Evolutionary conservation across 495 filamentous ascomycete genomes (phyloP).

Genomic region (Penicillium flavigenum): DNA sequence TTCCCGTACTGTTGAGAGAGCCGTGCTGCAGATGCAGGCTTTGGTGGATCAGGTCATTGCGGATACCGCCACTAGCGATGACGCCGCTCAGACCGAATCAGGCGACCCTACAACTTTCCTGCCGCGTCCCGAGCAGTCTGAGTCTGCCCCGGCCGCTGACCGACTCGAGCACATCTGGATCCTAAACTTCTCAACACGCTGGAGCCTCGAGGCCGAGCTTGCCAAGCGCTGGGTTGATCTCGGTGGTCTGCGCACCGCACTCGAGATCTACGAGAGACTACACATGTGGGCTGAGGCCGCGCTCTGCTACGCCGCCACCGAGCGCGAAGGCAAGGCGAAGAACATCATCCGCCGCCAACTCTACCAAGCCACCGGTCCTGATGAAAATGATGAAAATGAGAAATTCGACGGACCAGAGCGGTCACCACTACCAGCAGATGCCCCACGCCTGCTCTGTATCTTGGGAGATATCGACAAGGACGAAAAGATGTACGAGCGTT

Average conservation of each 20-base stretch:
- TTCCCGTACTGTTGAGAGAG: slow-evolving; percentile 81
- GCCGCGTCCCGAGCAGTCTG: slow-evolving; percentile 68
- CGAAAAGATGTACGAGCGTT: slow-evolving; percentile 70
- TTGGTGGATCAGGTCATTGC: slow-evolving; percentile 94
- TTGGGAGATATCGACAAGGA: slow-evolving; percentile 84
- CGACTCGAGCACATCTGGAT: slow-evolving; percentile 80
- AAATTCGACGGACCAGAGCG: slow-evolving; percentile 60
- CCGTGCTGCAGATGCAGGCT: slow-evolving; percentile 91
- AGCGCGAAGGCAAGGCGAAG: slow-evolving; percentile 80
- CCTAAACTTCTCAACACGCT: slow-evolving; percentile 78
- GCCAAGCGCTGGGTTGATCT: slow-evolving; percentile 86
- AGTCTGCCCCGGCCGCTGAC: slow-evolving; percentile 74
- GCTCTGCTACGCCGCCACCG: slow-evolving; percentile 78
- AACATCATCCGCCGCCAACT: slow-evolving; percentile 73
- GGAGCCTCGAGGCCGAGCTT: slow-evolving; percentile 91
- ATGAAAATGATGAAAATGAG: slow-evolving; percentile 54
- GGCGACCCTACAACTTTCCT: slow-evolving; percentile 70
- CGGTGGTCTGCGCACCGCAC: slow-evolving; percentile 81
- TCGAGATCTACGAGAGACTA: slow-evolving; percentile 94
- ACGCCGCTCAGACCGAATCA: slow-evolving; percentile 31
- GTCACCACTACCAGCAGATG: slow-evolving; percentile 71
- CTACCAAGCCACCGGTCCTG: slow-evolving; percentile 57
- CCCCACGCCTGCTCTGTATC: slow-evolving; percentile 89
- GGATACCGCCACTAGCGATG: slow-evolving; percentile 61
- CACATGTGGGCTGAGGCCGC: slow-evolving; percentile 96